Evolutionary conservation across 2,329 filamentous ascomycete species (phyloP), one percentile per base, ranked within the genome.

Genomic region (Pezicula carpinea): DNA sequence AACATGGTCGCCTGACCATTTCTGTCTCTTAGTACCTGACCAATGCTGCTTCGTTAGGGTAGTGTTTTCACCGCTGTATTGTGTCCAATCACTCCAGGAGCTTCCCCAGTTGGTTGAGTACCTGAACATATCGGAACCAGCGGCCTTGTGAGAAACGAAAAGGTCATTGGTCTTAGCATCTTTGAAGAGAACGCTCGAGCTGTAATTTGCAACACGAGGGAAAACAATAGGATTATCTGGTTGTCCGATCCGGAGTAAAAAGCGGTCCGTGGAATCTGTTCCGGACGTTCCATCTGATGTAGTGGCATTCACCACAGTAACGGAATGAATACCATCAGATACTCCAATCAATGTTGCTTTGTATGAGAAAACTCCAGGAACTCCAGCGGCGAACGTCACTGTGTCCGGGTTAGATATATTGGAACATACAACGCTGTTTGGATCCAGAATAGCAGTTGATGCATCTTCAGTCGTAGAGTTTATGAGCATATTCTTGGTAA

Each of bases 31-130:
- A 1, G 77, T 79, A n/a, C 82, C 82, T 4, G 69, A 71, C 82
- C 82, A 85, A 3, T 67, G 55, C 49, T 75, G 71, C 36, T 67
- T 60, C 15, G 68, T 53, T 21, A 82, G 64, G 14, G 69, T 71
- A 5, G 67, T 67, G 43, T 77, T 76, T 4, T 70, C 72, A 31
- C 75, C 73, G n/a, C 56, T 59, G 58, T 84, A 85, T 8, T 70
- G 63, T 18, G 68, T 59, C 82, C 81, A 85, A 3, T 76, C 60
- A 36, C 75, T 81, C 68, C 77, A 85, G 0, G 70, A 69, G 3
- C 72, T 76, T 11, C 76, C 80, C 71, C 76, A 85, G 48, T 80
- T 80, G 26, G 76, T 74, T 15, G 77, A 79, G 59, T 82, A 84
- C 8, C 81, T 77, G 66, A 75, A 85, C 54, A 74, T 73, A 56